Percentiles rank a stretch among this genome's conserved stretches.
Conservation (phyloP, 495 filamentous ascomycete genomes). For the Penicillium canariense region DNA sequence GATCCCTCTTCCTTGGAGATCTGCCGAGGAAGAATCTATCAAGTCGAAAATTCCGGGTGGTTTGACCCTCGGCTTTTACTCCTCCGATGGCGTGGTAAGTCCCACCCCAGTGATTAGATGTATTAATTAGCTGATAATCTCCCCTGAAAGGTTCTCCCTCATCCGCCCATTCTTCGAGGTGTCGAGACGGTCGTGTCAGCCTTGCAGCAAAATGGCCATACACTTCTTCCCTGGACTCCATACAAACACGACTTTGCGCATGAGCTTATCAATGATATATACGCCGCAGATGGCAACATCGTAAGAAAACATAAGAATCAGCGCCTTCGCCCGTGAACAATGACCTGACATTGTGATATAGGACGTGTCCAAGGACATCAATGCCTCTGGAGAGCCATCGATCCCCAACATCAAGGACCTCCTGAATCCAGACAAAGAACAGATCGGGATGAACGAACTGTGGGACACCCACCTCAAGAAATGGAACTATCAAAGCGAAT, state of each 20-base stretch:
- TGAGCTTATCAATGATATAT: constrained; percentile 36
- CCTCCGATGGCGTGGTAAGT: constrained; percentile 23
- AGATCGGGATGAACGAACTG: constrained; percentile 29
- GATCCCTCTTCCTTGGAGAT: constrained; percentile 30
- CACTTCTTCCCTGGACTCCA: constrained; percentile 39
- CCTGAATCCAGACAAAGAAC: constrained; percentile 31
- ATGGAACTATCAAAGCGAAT: constrained; percentile 38
- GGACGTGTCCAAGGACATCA: constrained; percentile 37
- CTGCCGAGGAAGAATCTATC: constrained; percentile 17
- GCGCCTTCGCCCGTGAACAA: too few species aligned
- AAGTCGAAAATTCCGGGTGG: constrained; percentile 27
- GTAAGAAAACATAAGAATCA: constrained; percentile 3
- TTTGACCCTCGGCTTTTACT: constrained; percentile 26
- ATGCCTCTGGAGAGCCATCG: constrained; percentile 46
- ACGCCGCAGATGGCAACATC: constrained; percentile 37
- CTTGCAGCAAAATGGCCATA: constrained; percentile 38
- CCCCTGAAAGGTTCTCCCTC: constrained; percentile 14
- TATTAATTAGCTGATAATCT: background rate
- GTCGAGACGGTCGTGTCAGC: constrained; percentile 35
- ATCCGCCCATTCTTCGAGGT: constrained; percentile 39
- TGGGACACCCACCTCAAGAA: constrained; percentile 37
- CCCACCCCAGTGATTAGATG: background rate
- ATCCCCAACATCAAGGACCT: constrained; percentile 42
- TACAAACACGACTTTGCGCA: constrained; percentile 36
- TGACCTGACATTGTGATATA: background rate